phyloP scores from a whole-genome alignment of 2,329 filamentous ascomycete species.

The Botrytis aclada region DNA sequence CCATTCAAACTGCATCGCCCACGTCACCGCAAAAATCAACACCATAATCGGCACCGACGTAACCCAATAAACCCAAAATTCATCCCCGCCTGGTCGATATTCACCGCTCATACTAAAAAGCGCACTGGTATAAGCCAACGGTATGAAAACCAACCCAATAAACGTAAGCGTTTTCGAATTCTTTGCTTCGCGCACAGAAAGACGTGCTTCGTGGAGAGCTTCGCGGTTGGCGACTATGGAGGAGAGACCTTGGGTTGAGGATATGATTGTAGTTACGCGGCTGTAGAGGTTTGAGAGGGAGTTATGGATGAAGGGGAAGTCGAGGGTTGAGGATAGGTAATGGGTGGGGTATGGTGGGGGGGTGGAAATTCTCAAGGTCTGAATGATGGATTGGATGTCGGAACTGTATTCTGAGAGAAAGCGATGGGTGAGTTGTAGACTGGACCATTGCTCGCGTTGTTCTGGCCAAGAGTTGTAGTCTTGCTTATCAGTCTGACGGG shows the following conservation, averaged over 20 bases:
- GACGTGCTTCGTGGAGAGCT: background rate
- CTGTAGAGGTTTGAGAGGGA: background rate
- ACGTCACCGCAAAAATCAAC: background rate
- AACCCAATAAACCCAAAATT: conserved; percentile 9
- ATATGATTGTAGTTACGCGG: background rate
- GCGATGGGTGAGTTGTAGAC: background rate
- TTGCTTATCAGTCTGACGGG: background rate
- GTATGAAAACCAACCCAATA: conserved; percentile 2
- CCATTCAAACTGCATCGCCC: background rate
- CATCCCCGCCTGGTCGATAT: background rate
- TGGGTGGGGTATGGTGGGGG: background rate
- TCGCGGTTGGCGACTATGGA: conserved; percentile 5
- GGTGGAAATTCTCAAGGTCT: background rate
- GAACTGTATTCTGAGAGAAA: conserved; percentile 3
- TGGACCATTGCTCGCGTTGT: conserved; percentile 1
- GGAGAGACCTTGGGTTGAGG: conserved; percentile 1
- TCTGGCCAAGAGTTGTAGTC: background rate
- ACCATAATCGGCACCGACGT: conserved; percentile 3
- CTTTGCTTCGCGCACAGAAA: background rate
- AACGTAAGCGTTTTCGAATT: background rate
- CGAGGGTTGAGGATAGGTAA: background rate
- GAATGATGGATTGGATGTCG: conserved; percentile 1
- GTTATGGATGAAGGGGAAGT: background rate
- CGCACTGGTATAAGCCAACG: background rate
- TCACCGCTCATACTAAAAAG: conserved; percentile 15